Percentiles rank a stretch among this genome's conserved stretches.
phyloP scores from a whole-genome alignment of 208 protist genomes.

The Willaertia magna region DNA sequence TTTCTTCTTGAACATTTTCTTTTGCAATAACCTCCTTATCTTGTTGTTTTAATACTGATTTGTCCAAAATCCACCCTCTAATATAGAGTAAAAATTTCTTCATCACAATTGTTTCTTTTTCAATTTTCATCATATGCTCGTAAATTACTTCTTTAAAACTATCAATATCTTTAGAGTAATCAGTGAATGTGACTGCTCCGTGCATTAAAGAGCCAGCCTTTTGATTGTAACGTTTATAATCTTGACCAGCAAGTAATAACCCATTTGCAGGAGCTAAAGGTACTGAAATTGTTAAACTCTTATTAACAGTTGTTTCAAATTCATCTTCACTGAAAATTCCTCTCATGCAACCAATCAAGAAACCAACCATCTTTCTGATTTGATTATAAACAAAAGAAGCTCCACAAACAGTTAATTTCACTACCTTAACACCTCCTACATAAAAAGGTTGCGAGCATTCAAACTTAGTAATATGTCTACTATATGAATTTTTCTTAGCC shows the following conservation, averaged over 20 bases:
- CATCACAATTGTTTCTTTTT: neutral
- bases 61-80: neutral
- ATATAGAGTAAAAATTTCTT: neutral
- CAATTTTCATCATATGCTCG: neutral
- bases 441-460: neutral
- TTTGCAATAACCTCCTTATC: too few species aligned
- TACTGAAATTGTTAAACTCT: neutral
- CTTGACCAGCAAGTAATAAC: neutral
- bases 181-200: neutral
- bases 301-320: neutral
- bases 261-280: neutral
- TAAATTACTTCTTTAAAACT: neutral
- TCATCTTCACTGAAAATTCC: neutral
- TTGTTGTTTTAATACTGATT: too few species aligned
- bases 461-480: neutral
- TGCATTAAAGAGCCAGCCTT: neutral
- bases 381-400: neutral
- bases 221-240: neutral
- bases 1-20: too few species aligned
- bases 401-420: neutral
- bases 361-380: constrained; percentile 10
- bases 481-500: neutral
- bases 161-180: neutral
- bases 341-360: neutral
- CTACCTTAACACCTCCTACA: neutral